These are phyloP conservation scores for Rhizophlyctis rosea DNA, from an alignment of 192 early-diverging fungal genomes.

Conservation along the genomic window DNA sequence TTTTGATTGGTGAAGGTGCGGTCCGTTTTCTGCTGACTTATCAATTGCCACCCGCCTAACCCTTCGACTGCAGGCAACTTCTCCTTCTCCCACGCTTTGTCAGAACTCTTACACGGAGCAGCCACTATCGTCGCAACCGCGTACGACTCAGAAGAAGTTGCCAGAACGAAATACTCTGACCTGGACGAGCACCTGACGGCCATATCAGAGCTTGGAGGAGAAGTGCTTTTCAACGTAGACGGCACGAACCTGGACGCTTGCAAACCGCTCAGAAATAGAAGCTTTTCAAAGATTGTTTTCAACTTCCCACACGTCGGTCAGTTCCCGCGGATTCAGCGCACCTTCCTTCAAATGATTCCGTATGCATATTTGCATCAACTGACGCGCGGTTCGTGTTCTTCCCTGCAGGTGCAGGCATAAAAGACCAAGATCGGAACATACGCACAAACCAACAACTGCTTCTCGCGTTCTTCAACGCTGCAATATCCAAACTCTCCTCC, in stretches of 20 bases:
- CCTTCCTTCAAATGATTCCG: too few species aligned
- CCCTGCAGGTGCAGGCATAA: conserved; percentile 72
- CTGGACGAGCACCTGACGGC: conserved; percentile 62
- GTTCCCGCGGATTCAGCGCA: too few species aligned
- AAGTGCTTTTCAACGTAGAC: conserved; percentile 75
- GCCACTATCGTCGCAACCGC: conserved; percentile 71
- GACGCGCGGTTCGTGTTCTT: neutral
- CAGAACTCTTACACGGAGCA: conserved; percentile 50
- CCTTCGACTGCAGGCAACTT: conserved; percentile 69
- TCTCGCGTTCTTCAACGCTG: conserved; percentile 25
- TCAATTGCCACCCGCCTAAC: neutral
- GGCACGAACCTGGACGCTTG: conserved; percentile 63
- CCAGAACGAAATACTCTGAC: conserved; percentile 75
- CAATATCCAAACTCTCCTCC: conserved; percentile 10
- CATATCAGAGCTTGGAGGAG: conserved; percentile 60
- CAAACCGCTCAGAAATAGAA: conserved; percentile 46
- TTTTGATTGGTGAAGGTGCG: conserved; percentile 74
- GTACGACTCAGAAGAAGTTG: conserved; percentile 65
- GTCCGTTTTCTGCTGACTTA: conserved; percentile 1
- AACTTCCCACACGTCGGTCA: conserved; percentile 93
- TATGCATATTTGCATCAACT: too few species aligned
- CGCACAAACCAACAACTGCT: conserved; percentile 66
- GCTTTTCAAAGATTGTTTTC: conserved; percentile 85
- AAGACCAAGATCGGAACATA: conserved; percentile 87
- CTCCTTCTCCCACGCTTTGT: conserved; percentile 76